Conservation (phyloP, 2,329 filamentous ascomycete species). For the Lecanoromycetidae sp. region DNA sequence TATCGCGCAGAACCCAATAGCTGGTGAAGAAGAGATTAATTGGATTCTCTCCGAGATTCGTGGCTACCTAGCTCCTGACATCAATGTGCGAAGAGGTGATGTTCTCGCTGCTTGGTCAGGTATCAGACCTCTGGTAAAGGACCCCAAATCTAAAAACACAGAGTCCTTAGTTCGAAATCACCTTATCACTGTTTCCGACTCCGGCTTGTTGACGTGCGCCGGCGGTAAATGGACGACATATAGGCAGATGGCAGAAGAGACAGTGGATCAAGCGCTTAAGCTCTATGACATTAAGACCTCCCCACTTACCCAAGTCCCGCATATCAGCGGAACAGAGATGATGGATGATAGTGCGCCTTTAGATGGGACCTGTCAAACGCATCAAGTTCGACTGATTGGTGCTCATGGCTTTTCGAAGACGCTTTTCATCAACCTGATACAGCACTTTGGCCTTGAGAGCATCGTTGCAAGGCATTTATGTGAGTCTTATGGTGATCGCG, state of each 20-base stretch:
- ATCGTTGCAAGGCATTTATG: constrained; percentile 83
- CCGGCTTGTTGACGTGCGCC: constrained; percentile 71
- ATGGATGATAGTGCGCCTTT: constrained; percentile 59
- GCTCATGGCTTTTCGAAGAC: constrained; percentile 82
- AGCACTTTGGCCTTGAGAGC: constrained; percentile 84
- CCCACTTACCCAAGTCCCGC: constrained; percentile 47
- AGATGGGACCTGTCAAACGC: constrained; percentile 69
- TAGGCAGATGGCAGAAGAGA: constrained; percentile 84
- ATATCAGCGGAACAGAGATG: constrained; percentile 56
- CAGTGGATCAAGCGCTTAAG: constrained; percentile 66
- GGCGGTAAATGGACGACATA: constrained; percentile 92
- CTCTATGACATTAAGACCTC: constrained; percentile 52
- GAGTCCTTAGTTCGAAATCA: constrained; percentile 82
- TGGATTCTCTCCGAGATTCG: constrained; percentile 80
- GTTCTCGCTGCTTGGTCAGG: constrained; percentile 86
- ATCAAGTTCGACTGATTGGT: constrained; percentile 67
- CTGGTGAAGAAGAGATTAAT: constrained; percentile 71
- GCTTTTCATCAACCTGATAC: constrained; percentile 88
- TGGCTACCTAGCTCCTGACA: constrained; percentile 70
- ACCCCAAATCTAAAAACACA: constrained; percentile 74
- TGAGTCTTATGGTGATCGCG: constrained; percentile 79
- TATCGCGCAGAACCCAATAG: constrained; percentile 61
- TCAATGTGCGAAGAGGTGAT: constrained; percentile 71
- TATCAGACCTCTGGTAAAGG: constrained; percentile 73
- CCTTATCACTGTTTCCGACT: constrained; percentile 64